Base-by-base conservation (phyloP, 2,329 filamentous ascomycete species). In the Zasmidium cellare region DNA sequence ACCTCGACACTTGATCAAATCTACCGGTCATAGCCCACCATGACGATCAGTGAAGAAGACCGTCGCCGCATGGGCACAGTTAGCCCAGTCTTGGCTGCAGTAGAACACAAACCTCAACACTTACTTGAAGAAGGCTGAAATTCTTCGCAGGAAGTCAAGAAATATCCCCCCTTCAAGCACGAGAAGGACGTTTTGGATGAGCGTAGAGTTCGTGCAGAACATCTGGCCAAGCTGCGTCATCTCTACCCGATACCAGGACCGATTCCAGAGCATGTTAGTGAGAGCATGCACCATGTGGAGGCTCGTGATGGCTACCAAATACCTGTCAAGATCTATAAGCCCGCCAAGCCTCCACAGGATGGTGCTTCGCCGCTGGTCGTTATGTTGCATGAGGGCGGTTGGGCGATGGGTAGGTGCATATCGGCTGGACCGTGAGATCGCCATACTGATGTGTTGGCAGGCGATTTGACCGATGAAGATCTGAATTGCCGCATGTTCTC, bases 371-470 rank as follows among this genome's bases (percentile, higher is more conserved):
- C 69, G 11, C 47, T 78, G 18, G 65, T 76, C 5, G 60, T 77
- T 35, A 74, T 76, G 68, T 73, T 71, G 51, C 78, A 80, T 53
- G 77, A 78, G 49, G 78, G 78, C 14, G 77, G 75, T 0, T 80
- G 74, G 70, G 64, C 69, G 22, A 71, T 76, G 59, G 35, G 35
- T 41, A 41, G 3, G n/a, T n/a, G n/a, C n/a, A n/a, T n/a, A 41
- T 16, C 35, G 5, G 16, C 11, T n/a, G 35, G 6, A 18, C n/a
- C 3, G 6, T 41, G 11, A 3, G 35, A 9, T 18, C 16, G 35
- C 35, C 35, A 41, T 6, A 3, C 35, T 41, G 35, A 41, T 18
- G 35, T 5, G 3, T 41, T 41, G 25, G 71, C 76, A 59, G 77
- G 78, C 9, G 73, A 74, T 62, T 62, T 79, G 3, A 75, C 75